These are phyloP conservation scores for Combretum micranthum DNA, from an alignment of 345 rosid species.

Conservation along the genomic window DNA sequence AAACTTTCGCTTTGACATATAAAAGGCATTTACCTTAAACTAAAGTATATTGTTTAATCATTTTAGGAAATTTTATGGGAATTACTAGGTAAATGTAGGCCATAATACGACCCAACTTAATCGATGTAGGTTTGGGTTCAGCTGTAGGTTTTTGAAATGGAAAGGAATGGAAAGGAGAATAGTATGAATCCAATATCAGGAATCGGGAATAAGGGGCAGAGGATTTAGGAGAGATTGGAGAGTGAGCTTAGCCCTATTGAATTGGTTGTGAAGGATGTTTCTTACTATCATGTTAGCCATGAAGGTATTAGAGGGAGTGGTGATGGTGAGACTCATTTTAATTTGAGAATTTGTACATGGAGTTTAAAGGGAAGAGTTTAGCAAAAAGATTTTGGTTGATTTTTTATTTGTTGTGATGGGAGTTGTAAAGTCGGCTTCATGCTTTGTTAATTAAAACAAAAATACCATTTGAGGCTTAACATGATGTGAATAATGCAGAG, in stretches of 20 bases:
- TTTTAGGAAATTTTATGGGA: too few relatives aligned
- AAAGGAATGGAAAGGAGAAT: neutral
- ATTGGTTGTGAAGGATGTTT: constrained; percentile 69
- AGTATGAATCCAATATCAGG: constrained; percentile 1
- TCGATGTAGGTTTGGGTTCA: too few relatives aligned
- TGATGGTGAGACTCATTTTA: constrained; percentile 85
- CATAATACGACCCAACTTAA: too few relatives aligned
- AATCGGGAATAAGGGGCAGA: constrained; percentile 57
- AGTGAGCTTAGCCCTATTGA: constrained; percentile 61
- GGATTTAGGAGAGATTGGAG: constrained; percentile 66
- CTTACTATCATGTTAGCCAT: constrained; percentile 93
- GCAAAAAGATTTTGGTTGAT: constrained; percentile 82
- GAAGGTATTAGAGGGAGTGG: constrained; percentile 65
- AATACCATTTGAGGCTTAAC: constrained; percentile 57
- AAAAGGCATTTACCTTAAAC: too few relatives aligned
- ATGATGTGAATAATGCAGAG: too few relatives aligned
- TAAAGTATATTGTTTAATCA: too few relatives aligned
- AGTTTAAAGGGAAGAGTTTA: constrained; percentile 85
- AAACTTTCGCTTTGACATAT: too few relatives aligned
- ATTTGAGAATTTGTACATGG: constrained; percentile 62
- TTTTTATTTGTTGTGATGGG: constrained; percentile 65
- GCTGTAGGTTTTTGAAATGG: constrained; percentile 2
- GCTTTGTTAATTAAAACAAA: constrained; percentile 82
- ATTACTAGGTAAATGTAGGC: too few relatives aligned
- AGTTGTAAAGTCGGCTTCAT: constrained; percentile 76